These are phyloP conservation scores for Penicillium sp. DNA, from an alignment of 2,329 filamentous ascomycete genomes.

Conservation along the genomic window DNA sequence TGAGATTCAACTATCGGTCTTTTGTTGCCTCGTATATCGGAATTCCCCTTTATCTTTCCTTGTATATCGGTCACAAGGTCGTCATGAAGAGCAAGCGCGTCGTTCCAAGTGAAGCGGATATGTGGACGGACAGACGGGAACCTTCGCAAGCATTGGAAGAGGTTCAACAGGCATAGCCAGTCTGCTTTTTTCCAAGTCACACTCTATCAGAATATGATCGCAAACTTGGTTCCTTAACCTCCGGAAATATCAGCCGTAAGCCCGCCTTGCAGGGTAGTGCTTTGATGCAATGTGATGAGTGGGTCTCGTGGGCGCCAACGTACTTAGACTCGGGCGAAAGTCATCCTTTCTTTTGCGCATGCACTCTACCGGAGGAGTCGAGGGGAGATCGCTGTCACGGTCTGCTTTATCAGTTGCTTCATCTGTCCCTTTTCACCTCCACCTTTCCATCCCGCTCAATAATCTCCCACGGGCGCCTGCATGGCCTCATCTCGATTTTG, in stretches of 20 bases:
- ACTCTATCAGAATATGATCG: background rate
- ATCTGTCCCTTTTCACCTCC: background rate
- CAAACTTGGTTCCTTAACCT: background rate
- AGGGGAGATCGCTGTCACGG: background rate
- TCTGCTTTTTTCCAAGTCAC: background rate
- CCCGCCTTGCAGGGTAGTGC: background rate
- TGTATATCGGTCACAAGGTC: constrained; percentile 65
- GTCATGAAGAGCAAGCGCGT: constrained; percentile 52
- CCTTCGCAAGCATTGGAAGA: constrained; percentile 41
- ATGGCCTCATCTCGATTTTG: background rate
- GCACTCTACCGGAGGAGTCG: background rate
- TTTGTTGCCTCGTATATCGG: constrained; percentile 73
- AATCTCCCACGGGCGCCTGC: background rate
- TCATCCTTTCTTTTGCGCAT: background rate
- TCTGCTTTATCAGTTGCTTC: background rate
- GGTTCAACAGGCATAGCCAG: background rate
- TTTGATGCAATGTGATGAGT: background rate
- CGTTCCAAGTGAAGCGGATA: constrained; percentile 57
- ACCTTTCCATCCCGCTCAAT: background rate
- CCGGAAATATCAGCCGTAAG: background rate
- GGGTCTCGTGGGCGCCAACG: background rate
- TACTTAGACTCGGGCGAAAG: background rate
- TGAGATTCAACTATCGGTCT: constrained; percentile 62
- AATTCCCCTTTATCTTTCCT: constrained; percentile 65
- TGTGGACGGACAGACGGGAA: constrained; percentile 64